These are phyloP conservation scores for Dioscorea alata DNA, from an alignment of 106 monocot species.

Conservation along the genomic window DNA sequence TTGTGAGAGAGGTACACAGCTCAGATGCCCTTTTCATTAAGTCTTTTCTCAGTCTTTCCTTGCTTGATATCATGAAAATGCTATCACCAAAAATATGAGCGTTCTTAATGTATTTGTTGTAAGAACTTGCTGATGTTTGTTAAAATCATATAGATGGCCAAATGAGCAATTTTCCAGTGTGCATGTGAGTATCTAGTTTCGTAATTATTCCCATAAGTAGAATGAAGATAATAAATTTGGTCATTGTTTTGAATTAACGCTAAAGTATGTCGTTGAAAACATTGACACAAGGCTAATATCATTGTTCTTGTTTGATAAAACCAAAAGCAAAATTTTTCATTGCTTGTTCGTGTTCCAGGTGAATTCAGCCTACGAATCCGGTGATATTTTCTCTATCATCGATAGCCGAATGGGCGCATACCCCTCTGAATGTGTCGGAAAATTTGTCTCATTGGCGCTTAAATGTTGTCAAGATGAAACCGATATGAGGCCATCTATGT, in stretches of 20 bases:
- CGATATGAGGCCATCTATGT: slow-evolving; percentile 40
- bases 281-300: too few species aligned
- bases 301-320: not conserved
- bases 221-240: too few species aligned
- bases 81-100: not conserved
- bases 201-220: too few species aligned
- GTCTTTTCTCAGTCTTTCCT: not conserved
- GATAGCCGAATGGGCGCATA: slow-evolving; percentile 36
- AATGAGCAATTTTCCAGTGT: too few species aligned
- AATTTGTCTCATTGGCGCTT: slow-evolving; percentile 30
- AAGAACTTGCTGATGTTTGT: too few species aligned
- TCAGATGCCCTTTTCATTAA: not conserved
- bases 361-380: slow-evolving; percentile 18
- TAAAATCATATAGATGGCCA: too few species aligned
- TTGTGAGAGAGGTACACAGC: slow-evolving; percentile 74
- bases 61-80: not conserved
- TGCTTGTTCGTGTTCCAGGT: slow-evolving; percentile 26
- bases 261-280: too few species aligned
- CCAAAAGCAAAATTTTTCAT: not conserved
- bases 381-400: slow-evolving; percentile 18
- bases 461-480: slow-evolving; percentile 42
- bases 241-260: too few species aligned
- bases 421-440: slow-evolving; percentile 32
- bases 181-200: too few species aligned
- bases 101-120: too few species aligned